Base-by-base conservation (phyloP, 1,139 yeast genomes). In the Taphrina flavorubra region DNA sequence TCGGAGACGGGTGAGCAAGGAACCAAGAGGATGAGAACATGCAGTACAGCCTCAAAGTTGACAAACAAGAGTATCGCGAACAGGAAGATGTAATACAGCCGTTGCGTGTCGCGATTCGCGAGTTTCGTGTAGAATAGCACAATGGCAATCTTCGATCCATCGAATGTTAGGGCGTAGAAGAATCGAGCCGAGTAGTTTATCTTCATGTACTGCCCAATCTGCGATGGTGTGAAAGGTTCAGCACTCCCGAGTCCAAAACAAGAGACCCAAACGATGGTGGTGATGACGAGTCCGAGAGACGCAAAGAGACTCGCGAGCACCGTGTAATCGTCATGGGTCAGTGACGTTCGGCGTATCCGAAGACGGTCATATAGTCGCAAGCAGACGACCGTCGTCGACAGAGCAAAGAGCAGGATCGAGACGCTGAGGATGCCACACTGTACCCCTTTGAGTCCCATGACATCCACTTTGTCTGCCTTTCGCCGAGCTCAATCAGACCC, bases 1-100 rank as follows among this genome's bases (percentile, higher is more conserved):
- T 60, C 65, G 10, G 47, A 18, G n/a, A 63, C 61, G 14, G 67
- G 67, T 14, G 59, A 37, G 39, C 67, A 63, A n/a, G 53, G 61
- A 16, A 55, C 56, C 14, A 51, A 51, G 20, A 63, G 46, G 31
- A 63, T 40, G 55, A 55, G n/a, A 16, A 63, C 10, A 39, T 63
- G 67, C n/a, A 63, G 44, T 14, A 63, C 25, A 14, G 51, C 42
- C 16, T 63, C 59, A 39, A 63, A 55, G 36, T 40, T 40, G 34
- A 47, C 53, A 39, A 63, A 63, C 31, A 37, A 36, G 25, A 63
- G 67, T 13, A 63, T 44, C 47, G 34, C 40, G 6, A 42, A n/a
- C 31, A 63, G 36, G n/a, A 55, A 16, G n/a, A 13, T 13, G 61
- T 61, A 63, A 49, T 63, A 63, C 13, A 39, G 44, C 46, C 47